A percentile compares a stretch with the other conserved stretches of the same genome.
These are phyloP conservation scores for Colletotrichum karsti DNA, from an alignment of 2,329 filamentous ascomycete genomes.

Conservation along the genomic window DNA sequence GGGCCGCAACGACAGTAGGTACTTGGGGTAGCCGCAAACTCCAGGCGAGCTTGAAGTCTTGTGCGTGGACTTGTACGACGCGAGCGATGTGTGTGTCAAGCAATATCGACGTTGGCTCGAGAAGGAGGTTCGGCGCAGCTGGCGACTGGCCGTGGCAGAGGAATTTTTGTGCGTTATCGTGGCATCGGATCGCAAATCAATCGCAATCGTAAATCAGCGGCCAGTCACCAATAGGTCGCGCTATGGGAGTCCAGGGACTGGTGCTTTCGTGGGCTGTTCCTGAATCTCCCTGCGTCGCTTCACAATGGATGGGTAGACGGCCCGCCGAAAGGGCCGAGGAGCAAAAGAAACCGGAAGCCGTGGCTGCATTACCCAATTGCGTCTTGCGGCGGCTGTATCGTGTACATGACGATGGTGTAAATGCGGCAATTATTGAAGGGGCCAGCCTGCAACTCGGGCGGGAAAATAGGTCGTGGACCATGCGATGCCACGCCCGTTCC, in stretches of 20 bases:
- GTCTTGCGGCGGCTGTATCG: background rate
- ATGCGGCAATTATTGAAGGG: constrained; percentile 13
- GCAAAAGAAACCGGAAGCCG: background rate
- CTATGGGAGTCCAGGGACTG: background rate
- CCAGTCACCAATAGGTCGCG: constrained; percentile 8
- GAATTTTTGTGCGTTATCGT: constrained; percentile 18
- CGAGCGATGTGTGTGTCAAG: background rate
- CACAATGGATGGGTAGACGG: constrained; percentile 15
- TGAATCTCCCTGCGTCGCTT: constrained; percentile 15
- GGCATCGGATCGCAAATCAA: constrained; percentile 18
- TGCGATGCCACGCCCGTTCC: constrained; percentile 5
- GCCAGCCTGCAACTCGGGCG: background rate
- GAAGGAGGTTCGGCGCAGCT: background rate
- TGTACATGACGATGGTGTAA: background rate
- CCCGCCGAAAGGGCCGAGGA: constrained; percentile 13
- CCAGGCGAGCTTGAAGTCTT: background rate
- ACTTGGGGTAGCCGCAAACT: background rate
- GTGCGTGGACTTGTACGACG: background rate
- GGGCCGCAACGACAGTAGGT: background rate
- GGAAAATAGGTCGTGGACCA: background rate
- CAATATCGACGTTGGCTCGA: background rate
- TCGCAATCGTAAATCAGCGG: constrained; percentile 16
- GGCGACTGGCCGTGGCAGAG: constrained; percentile 10
- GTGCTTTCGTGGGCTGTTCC: constrained; percentile 22
- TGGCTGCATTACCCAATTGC: background rate